These are phyloP conservation scores for Triticum urartu DNA, from an alignment of 176 grass and related monocot genomes.

Conservation along the genomic window DNA sequence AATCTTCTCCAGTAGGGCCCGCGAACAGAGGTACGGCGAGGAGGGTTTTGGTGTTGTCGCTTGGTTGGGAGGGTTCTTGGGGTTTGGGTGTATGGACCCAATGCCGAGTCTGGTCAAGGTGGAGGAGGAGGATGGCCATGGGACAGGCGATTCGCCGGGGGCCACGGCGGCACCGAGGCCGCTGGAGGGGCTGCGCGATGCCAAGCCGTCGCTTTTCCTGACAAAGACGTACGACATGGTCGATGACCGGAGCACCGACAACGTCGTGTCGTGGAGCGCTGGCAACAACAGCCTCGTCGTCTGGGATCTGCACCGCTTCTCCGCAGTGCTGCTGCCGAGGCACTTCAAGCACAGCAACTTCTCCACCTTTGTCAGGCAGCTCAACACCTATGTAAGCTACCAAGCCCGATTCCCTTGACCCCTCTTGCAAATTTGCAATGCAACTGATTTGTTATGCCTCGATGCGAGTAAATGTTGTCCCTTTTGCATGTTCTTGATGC, in stretches of 20 bases:
- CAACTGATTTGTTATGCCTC: not conserved
- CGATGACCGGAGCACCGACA: conserved; percentile 53
- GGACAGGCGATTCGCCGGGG: not conserved
- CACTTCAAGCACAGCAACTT: conserved; percentile 97
- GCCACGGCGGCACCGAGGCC: conserved; percentile 37
- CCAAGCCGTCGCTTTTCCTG: conserved; percentile 78
- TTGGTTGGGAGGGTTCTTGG: not conserved
- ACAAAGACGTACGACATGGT: conserved; percentile 92
- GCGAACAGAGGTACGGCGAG: too few species aligned
- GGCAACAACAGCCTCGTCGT: conserved; percentile 84
- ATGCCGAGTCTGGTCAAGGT: conserved; percentile 51
- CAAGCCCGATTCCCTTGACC: too few species aligned
- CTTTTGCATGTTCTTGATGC: too few species aligned
- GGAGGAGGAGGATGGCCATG: conserved; percentile 52
- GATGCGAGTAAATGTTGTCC: not conserved
- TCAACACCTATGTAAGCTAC: conserved; percentile 57
- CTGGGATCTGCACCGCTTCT: conserved; percentile 76
- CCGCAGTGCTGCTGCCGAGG: conserved; percentile 58
- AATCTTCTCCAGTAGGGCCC: not conserved
- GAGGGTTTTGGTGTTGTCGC: too few species aligned
- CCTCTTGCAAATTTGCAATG: conserved; percentile 51
- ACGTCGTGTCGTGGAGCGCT: conserved; percentile 64
- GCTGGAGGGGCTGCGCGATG: conserved; percentile 69
- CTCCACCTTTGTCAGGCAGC: conserved; percentile 83
- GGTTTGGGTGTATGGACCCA: conserved; percentile 40